Evolutionary conservation across 2,329 filamentous ascomycete species (phyloP).

Genomic region (Aspergillus ochraceoroseus): DNA sequence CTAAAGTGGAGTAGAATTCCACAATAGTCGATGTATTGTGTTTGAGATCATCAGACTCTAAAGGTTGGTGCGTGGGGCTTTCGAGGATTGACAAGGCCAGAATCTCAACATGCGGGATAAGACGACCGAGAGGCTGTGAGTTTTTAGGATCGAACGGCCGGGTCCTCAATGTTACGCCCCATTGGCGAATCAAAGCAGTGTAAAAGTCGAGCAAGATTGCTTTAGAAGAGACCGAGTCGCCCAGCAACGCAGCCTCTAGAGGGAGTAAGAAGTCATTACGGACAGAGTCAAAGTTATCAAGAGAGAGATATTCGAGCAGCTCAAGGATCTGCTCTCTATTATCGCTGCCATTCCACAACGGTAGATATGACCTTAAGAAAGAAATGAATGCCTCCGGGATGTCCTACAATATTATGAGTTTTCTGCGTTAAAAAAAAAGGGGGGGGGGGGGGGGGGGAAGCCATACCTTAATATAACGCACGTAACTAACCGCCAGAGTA

Average conservation of each 20-base stretch:
- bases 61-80: constrained; percentile 30
- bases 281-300: constrained; percentile 33
- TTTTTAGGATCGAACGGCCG: constrained; percentile 26
- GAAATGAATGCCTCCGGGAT: constrained; percentile 31
- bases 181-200: constrained; percentile 58
- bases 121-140: constrained; percentile 39
- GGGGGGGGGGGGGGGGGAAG: background rate
- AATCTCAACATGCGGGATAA: constrained; percentile 48
- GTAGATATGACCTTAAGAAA: constrained; percentile 50
- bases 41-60: constrained; percentile 18
- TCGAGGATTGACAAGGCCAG: constrained; percentile 60
- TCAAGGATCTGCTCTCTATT: constrained; percentile 44
- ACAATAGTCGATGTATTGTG: constrained; percentile 52
- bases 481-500: constrained; percentile 33
- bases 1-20: constrained; percentile 64
- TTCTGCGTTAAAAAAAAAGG: background rate
- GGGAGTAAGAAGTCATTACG: constrained; percentile 36
- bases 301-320: constrained; percentile 33
- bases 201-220: constrained; percentile 62
- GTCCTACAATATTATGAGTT: constrained; percentile 23
- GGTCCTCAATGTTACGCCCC: constrained; percentile 37
- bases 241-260: constrained; percentile 41
- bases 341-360: constrained; percentile 58
- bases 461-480: constrained; percentile 38
- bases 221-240: constrained; percentile 48